Percentiles rank a stretch among this genome's conserved stretches.
Evolutionary conservation across 768 basidiomycete genomes (phyloP).

Genomic region (Hygrophoropsis aurantiaca): DNA sequence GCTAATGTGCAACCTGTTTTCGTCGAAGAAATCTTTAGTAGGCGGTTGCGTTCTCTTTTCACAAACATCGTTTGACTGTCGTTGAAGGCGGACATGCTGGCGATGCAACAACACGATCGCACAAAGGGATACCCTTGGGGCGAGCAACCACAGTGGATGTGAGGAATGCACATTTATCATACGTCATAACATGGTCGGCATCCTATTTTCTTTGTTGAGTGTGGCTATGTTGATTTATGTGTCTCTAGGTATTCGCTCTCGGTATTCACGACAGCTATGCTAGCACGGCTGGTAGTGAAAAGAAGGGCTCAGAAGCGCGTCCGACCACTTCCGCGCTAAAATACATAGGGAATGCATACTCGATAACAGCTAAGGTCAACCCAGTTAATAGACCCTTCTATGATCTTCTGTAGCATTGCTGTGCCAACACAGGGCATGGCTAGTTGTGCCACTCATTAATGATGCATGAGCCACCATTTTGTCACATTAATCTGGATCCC

Average conservation of each 20-base stretch:
- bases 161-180: constrained; percentile 91
- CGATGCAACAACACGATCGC: constrained; percentile 56
- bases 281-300: constrained; percentile 62
- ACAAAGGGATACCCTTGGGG: constrained; percentile 82
- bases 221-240: too few species aligned
- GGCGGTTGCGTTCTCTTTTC: constrained; percentile 23
- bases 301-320: constrained; percentile 47
- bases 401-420: too few species aligned
- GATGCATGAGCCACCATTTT: too few species aligned
- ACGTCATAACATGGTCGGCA: constrained; percentile 89
- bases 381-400: too few species aligned
- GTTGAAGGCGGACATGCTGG: constrained; percentile 80
- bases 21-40: constrained; percentile 90
- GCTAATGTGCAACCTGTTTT: constrained; percentile 84
- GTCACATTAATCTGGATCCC: too few species aligned
- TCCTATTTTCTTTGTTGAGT: neutral
- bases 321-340: constrained; percentile 57
- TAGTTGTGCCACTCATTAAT: too few species aligned
- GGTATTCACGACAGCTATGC: constrained; percentile 82
- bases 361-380: too few species aligned
- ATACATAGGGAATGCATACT: neutral
- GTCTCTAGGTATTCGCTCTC: constrained; percentile 82
- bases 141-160: constrained; percentile 81
- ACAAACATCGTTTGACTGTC: neutral
- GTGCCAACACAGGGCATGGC: too few species aligned